Conservation (phyloP, 2,329 filamentous ascomycete genomes). For the Madurella mycetomatis region DNA sequence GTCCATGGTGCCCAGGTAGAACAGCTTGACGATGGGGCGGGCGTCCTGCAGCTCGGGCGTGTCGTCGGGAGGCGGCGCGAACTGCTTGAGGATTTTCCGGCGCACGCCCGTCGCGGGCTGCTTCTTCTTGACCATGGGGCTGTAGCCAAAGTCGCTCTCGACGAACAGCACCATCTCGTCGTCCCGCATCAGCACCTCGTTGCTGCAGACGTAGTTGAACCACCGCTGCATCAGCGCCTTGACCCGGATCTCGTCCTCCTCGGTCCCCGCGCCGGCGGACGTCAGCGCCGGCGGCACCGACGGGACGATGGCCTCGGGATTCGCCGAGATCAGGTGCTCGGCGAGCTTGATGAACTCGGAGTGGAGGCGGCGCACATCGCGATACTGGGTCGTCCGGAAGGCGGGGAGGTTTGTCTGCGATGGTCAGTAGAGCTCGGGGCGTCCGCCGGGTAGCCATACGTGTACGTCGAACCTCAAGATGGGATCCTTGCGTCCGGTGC, state of each 20-base stretch:
- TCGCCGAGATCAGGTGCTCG: conserved; percentile 93
- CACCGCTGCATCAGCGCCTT: conserved; percentile 89
- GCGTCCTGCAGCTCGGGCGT: conserved; percentile 90
- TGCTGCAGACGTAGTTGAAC: conserved; percentile 90
- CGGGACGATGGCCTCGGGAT: conserved; percentile 90
- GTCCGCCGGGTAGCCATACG: conserved; percentile 51
- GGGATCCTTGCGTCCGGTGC: conserved; percentile 91
- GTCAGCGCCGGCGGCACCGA: conserved; percentile 93
- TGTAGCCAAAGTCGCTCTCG: conserved; percentile 98
- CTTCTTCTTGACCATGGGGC: conserved; percentile 89
- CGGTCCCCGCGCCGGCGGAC: conserved; percentile 88
- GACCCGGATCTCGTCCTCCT: conserved; percentile 87
- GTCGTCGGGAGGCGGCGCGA: conserved; percentile 94
- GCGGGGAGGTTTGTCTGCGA: conserved; percentile 92
- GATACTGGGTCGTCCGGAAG: conserved; percentile 96
- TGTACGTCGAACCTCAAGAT: conserved; percentile 95
- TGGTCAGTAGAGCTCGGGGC: conserved; percentile 21
- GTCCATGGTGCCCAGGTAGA: conserved; percentile 94
- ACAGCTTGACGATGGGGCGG: conserved; percentile 86
- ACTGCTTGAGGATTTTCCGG: conserved; percentile 95
- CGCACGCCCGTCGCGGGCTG: conserved; percentile 95
- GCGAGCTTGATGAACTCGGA: conserved; percentile 96
- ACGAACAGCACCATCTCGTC: conserved; percentile 98
- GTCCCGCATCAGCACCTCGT: conserved; percentile 88
- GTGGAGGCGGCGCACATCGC: conserved; percentile 91